Percentiles rank a stretch among this genome's conserved stretches.
Conservation (phyloP, 352 stramenopile species). For the Globisporangium carolinianum region DNA sequence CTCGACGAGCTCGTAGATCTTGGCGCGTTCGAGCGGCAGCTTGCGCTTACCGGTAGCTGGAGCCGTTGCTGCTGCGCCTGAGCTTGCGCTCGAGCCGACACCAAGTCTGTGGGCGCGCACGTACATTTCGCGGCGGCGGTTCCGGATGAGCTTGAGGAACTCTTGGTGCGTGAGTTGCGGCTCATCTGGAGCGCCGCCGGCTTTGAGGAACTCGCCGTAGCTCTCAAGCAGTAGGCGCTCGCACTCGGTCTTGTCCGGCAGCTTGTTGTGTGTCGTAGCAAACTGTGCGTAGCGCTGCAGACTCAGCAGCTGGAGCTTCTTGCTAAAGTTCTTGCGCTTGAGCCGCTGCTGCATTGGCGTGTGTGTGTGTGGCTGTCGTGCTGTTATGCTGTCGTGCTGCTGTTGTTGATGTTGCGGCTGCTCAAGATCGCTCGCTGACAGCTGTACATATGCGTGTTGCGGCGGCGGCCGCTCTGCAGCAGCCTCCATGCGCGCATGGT, state of each 20-base stretch:
- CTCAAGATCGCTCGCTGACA: slow-evolving; percentile 4
- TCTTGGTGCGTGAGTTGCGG: slow-evolving; percentile 38
- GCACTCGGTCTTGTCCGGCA: slow-evolving; percentile 43
- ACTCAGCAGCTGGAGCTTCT: slow-evolving; percentile 52
- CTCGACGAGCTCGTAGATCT: slow-evolving; percentile 55
- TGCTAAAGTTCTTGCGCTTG: slow-evolving; percentile 73
- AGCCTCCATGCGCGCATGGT: slow-evolving; percentile 1
- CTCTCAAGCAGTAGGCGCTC: slow-evolving; percentile 43
- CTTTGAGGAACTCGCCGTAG: slow-evolving; percentile 45
- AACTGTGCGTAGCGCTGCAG: slow-evolving; percentile 50
- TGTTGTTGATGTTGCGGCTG: slow-evolving; percentile 2
- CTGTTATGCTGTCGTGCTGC: slow-evolving; percentile 2
- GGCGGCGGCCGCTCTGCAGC: slow-evolving; percentile 30
- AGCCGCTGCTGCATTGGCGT: slow-evolving; percentile 18
- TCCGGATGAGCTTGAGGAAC: slow-evolving; percentile 69
- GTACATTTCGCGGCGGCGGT: slow-evolving; percentile 54
- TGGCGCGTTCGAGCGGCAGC: slow-evolving; percentile 37
- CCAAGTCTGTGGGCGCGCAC: slow-evolving; percentile 19
- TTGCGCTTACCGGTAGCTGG: slow-evolving; percentile 42
- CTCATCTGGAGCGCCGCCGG: slow-evolving; percentile 38
- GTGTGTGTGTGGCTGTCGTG: slow-evolving; percentile 9
- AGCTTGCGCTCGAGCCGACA: background rate
- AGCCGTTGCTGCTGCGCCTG: background rate
- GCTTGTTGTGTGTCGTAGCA: slow-evolving; percentile 20
- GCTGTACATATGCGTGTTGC: slow-evolving; percentile 4